Percentiles rank a stretch among this genome's conserved stretches.
phyloP scores from a whole-genome alignment of 371 early-diverging fungal genomes.

The Fennellomyces sp. region DNA sequence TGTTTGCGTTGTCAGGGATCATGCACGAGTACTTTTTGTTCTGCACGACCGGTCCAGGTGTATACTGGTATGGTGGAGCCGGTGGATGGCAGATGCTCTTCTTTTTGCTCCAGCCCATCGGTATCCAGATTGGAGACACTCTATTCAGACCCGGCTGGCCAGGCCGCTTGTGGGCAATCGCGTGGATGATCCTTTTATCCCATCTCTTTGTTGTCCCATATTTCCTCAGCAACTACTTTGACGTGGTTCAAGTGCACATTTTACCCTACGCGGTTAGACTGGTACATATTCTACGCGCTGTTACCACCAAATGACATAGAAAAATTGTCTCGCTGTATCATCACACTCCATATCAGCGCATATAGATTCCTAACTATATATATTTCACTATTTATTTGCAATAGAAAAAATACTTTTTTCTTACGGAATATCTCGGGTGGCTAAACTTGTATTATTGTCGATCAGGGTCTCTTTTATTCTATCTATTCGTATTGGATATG shows the following conservation, averaged over 20 bases:
- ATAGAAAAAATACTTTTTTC: no score
- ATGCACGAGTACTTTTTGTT: constrained; percentile 49
- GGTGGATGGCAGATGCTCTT: constrained; percentile 35
- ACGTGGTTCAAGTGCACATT: background rate
- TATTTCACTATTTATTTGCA: no score
- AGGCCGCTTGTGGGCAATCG: constrained; percentile 27
- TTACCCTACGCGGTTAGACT: background rate
- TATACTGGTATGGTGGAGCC: constrained; percentile 24
- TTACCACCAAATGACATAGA: background rate
- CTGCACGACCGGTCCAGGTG: constrained; percentile 25
- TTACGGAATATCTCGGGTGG: no score
- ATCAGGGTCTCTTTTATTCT: no score
- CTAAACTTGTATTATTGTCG: no score
- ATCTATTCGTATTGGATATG: no score
- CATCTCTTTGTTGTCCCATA: constrained; percentile 26
- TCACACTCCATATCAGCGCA: background rate
- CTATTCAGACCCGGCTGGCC: constrained; percentile 16
- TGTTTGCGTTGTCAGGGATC: constrained; percentile 39
- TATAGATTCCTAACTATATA: no score
- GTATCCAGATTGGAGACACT: constrained; percentile 33
- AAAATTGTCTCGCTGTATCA: background rate
- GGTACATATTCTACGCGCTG: background rate
- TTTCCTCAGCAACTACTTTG: constrained; percentile 11
- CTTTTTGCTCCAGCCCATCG: constrained; percentile 29
- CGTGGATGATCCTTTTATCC: constrained; percentile 24